Evolutionary conservation across 176 grass and related monocot genomes (phyloP), one percentile per base, ranked within the genome.

Genomic region (Stipa capillata): DNA sequence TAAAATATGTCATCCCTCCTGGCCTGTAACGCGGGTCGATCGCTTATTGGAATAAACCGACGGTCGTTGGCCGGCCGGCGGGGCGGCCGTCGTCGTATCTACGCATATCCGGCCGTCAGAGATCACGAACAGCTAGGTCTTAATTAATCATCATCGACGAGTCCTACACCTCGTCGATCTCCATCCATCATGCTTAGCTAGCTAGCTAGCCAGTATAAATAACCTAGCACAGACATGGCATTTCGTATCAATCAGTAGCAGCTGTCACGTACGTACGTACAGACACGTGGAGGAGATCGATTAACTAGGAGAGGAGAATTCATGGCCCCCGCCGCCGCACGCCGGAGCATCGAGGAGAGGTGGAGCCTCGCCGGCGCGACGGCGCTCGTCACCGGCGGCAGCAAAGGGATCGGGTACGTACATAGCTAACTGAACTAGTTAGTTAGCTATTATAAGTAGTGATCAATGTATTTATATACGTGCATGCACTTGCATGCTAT

Each of bases 341-440:
- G 8, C 23, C 63, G 4, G 51, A 72, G 78, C 50, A 29, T 13
- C 17, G 27, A n/a, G n/a, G n/a, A n/a, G n/a, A n/a, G n/a, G n/a
- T n/a, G n/a, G n/a, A n/a, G n/a, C n/a, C n/a, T n/a, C 20, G 18
- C 59, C 51, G 82, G 82, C 11, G 13, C 67, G 0, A 89, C 82
- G 2, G 87, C 70, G 64, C 69, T 85, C 2, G 86, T 88, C 76
- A 89, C 87, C 41, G 82, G 82, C 47, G 87, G 87, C 42, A 89
- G 76, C 75, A 89, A 76, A 53, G 82, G 87, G 10, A 89, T 89
- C 0, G 87, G 82, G 82, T 82, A 76, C 10, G 36, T 66, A 25
- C 36, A 0, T 18, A 12, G 21, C n/a, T n/a, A n/a, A 25, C 52
- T 23, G 21, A 55, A 8, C 21, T 25, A 55, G n/a, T n/a, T n/a